Base-by-base conservation (phyloP, 768 basidiomycete genomes). In the Termitomyces eurrhizus region DNA sequence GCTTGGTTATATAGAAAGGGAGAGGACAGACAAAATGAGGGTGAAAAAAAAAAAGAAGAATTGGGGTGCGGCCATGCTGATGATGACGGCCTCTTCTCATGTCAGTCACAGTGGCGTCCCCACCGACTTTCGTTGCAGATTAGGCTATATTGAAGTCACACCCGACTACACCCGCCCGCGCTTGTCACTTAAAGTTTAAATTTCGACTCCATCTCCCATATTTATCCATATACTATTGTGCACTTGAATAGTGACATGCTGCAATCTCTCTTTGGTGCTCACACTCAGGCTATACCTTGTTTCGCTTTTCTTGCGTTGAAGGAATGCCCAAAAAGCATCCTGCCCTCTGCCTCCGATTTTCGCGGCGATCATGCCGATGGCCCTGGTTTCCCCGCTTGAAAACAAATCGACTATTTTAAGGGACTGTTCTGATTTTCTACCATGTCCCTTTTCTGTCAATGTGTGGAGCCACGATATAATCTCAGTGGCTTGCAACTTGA, bases 51-150 rank as follows among this genome's bases (percentile, higher is more conserved):
- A 36, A 45, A 36, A n/a, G 16, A 49, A 36, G 36, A 41, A 44
- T 41, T 59, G 54, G 58, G 39, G 51, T 44, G 13, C 41, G 52
- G 45, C 42, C 42, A 57, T 62, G 55, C 50, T 57, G 36, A 57
- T 54, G 55, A 54, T 50, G 39, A 59, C 49, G 50, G 29, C 33
- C 14, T 16, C 41, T 63, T 65, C 64, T 63, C 64, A 65, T 65
- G 64, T 62, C 64, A 65, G 39, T 54, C 39, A 48, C 55, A 24
- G 51, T 58, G 56, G 58, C 50, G 55, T 51, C 41, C 45, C 12
- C 52, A 58, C 52, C 13, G 29, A 21, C 18, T 49, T 44, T 52
- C 52, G 37, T 24, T 59, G 33, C 58, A 37, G 55, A 61, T 54
- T 45, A 56, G 63, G 63, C 9, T 52, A 64, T 50, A 61, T 64